Conservation (phyloP, 2,329 filamentous ascomycete genomes). For the Neofusicoccum ribis region DNA sequence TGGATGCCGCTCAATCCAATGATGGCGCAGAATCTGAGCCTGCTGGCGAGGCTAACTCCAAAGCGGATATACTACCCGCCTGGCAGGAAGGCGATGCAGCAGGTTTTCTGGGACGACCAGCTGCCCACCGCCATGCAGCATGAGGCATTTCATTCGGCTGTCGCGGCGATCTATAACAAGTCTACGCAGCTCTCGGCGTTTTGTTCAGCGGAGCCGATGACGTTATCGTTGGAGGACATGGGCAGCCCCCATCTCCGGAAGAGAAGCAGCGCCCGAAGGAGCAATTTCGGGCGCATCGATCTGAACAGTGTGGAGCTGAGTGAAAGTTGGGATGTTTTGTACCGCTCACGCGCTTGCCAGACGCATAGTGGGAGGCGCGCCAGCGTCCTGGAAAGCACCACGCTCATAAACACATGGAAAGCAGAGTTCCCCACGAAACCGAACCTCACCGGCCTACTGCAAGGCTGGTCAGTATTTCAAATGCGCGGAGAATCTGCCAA, state of each 20-base stretch:
- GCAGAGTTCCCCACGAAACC: neutral
- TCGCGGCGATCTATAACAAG: constrained; percentile 25
- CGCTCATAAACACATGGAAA: neutral
- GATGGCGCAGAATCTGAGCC: constrained; percentile 23
- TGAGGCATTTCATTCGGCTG: constrained; percentile 27
- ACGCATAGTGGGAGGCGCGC: neutral
- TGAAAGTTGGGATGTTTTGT: neutral
- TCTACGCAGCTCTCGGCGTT: constrained; percentile 23
- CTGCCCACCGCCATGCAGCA: constrained; percentile 32
- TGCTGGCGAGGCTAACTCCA: constrained; percentile 41
- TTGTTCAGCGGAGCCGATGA: neutral
- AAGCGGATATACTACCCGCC: constrained; percentile 34
- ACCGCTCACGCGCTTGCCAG: neutral
- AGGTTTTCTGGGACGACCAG: constrained; percentile 32
- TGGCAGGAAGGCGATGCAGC: constrained; percentile 30
- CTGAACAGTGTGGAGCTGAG: neutral
- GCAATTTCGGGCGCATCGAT: neutral
- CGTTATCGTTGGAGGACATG: neutral
- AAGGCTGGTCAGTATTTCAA: neutral
- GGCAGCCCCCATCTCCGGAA: neutral
- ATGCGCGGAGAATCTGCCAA: constrained; percentile 25
- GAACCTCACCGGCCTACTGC: neutral
- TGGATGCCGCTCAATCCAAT: constrained; percentile 26
- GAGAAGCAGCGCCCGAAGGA: neutral
- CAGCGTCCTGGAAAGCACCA: neutral